Conservation (phyloP, 2,329 filamentous ascomycete genomes). For the Plectosphaerella plurivora region DNA sequence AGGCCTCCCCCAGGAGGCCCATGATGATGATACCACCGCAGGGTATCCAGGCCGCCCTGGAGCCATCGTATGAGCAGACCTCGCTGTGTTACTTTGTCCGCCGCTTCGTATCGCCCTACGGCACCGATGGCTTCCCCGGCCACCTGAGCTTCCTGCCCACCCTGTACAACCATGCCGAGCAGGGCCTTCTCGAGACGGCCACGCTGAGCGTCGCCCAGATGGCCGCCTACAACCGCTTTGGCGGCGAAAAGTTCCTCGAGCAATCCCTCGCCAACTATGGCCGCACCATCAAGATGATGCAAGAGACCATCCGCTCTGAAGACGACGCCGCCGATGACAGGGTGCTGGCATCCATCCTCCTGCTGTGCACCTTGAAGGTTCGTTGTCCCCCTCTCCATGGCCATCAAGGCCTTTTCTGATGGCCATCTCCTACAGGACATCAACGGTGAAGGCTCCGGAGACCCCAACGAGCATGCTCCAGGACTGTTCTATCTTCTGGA, state of each 20-base stretch:
- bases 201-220: slow-evolving; percentile 27
- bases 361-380: slow-evolving; percentile 24
- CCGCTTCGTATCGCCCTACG: slow-evolving; percentile 25
- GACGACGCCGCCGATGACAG: slow-evolving; percentile 21
- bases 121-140: slow-evolving; percentile 22
- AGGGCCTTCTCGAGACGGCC: slow-evolving; percentile 22
- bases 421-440: slow-evolving; percentile 18
- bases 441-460: slow-evolving; percentile 22
- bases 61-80: slow-evolving; percentile 18
- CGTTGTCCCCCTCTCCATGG: not conserved
- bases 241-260: slow-evolving; percentile 18
- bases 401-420: not conserved
- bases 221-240: slow-evolving; percentile 26
- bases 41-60: slow-evolving; percentile 5
- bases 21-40: not conserved
- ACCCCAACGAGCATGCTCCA: slow-evolving; percentile 23
- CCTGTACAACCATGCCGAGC: slow-evolving; percentile 18
- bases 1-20: not conserved
- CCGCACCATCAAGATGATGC: slow-evolving; percentile 20
- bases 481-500: slow-evolving; percentile 27
- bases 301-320: slow-evolving; percentile 18
- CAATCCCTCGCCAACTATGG: slow-evolving; percentile 23
- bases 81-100: slow-evolving; percentile 27
- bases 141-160: slow-evolving; percentile 25
- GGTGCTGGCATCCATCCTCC: slow-evolving; percentile 21